Base-by-base conservation (phyloP, 129 eudicot genomes). In the Tagetes erecta region DNA sequence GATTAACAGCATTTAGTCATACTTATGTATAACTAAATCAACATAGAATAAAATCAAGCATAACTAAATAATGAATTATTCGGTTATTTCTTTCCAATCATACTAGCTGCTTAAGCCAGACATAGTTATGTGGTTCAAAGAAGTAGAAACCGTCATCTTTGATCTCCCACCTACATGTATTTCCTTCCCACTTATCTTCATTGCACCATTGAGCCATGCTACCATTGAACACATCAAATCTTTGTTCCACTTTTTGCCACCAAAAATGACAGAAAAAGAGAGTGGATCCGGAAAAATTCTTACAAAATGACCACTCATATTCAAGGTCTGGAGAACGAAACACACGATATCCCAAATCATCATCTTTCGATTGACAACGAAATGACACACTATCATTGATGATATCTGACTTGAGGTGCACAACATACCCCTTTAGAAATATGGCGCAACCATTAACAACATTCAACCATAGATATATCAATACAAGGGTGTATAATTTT, bases 291-390 rank as follows among this genome's bases (percentile, higher is more conserved):
- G 20, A n/a, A 53, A 71, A 14, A 38, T 41, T 8, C 0, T 71
- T 2, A 14, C 64, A 56, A 71, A 71, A 71, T 8, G 75, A 53
- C 65, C 65, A 71, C 2, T 52, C 44, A 2, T 46, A 50, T 35
- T 70, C 74, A 37, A 37, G n/a, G 5, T 71, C 14, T 55, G 75
- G 51, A 38, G 75, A 34, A 12, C 46, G 37, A 71, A 71, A 64
- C 35, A 53, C 75, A 8, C 53, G 75, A 52, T 7, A 71, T 38
- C 75, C 50, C n/a, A 71, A 8, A 37, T 71, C 64, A 7, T 38
- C 47, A 14, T 71, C 51, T 38, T 71, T 71, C 4, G 64, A 71
- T 56, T 52, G 47, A 71, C 64, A 71, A n/a, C 11, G 64, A 37
- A 71, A 14, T 8, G 37, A 14, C 11, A 71, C 36, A 14, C 53